Evolutionary conservation across 1,139 yeast genomes (phyloP), one percentile per base, ranked within the genome.

Genomic region (Zygoascus hellenicus): DNA sequence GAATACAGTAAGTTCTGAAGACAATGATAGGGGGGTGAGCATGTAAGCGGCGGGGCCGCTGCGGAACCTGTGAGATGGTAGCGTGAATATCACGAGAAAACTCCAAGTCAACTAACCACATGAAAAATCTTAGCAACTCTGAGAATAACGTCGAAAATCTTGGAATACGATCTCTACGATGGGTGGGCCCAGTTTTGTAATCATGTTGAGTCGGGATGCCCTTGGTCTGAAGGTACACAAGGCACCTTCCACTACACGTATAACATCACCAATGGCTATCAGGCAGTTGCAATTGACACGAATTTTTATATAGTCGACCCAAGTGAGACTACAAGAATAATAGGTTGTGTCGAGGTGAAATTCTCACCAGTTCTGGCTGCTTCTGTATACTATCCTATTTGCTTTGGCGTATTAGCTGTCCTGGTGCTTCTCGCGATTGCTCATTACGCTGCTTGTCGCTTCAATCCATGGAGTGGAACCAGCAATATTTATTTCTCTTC

Each of bases 381-480:
- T 9, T 57, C 69, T n/a, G 64, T 77, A 5, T 59, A 72, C 39
- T 59, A 62, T 14, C 74, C 76, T 3, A 67, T 78, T 14, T 61
- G 72, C 5, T 63, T 67, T 13, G 62, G 75, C 11, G 60, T 77
- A n/a, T 56, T 75, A 4, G 67, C 69, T 2, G 66, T 82, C 1
- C 68, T 71, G 4, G 51, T 70, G 2, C 61, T 77, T 17, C 69
- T 78, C 43, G 62, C 70, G 39, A 57, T 75, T 36, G 71, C 76
- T 5, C 69, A 76, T 47, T 61, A 72, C 10, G 63, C 69, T 42
- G 65, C 70, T 22, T 57, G 63, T 36, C 52, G 62, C 38, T 58
- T 63, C 48, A 79, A 84, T 42, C 79, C 83, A 0, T 76, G 81
- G 67, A 82, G 80, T 52, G 86, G 82, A 55, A 74, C 86, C 1